A percentile compares a stretch with the other conserved stretches of the same genome.
Evolutionary conservation across 2,329 filamentous ascomycete species (phyloP).

Genomic region (Ceratocystis cacaofunesta): DNA sequence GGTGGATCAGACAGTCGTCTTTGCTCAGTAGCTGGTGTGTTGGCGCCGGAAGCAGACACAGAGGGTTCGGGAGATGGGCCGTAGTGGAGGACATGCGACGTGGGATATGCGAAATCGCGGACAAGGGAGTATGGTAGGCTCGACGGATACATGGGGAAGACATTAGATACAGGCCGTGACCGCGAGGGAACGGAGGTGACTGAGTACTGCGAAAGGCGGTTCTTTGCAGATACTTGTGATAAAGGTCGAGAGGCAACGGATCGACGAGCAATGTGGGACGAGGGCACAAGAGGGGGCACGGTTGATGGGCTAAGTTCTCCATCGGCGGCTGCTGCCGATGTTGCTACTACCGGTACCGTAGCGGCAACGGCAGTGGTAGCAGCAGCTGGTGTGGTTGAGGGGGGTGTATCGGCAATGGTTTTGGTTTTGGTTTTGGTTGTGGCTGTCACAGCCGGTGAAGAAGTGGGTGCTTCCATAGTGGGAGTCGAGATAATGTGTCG

Average conservation of each 20-base stretch:
- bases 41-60: slow-evolving; percentile 56
- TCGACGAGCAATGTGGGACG: slow-evolving; percentile 38
- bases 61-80: slow-evolving; percentile 68
- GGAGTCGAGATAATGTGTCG: background rate
- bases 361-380: slow-evolving; percentile 38
- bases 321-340: slow-evolving; percentile 19
- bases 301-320: slow-evolving; percentile 39
- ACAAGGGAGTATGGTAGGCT: slow-evolving; percentile 80
- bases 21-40: slow-evolving; percentile 71
- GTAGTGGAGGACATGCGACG: slow-evolving; percentile 77
- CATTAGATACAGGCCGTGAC: slow-evolving; percentile 66
- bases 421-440: background rate
- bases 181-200: slow-evolving; percentile 50
- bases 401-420: slow-evolving; percentile 22
- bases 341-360: slow-evolving; percentile 22
- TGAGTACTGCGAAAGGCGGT: slow-evolving; percentile 73
- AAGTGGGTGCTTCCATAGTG: background rate
- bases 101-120: slow-evolving; percentile 86
- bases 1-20: slow-evolving; percentile 74
- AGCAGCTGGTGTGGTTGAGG: background rate
- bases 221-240: slow-evolving; percentile 59
- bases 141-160: slow-evolving; percentile 72
- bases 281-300: slow-evolving; percentile 43
- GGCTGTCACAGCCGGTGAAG: background rate
- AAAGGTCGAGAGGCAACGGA: slow-evolving; percentile 49